Evolutionary conservation across 768 basidiomycete genomes (phyloP).

Genomic region (Chalciporus chontae): DNA sequence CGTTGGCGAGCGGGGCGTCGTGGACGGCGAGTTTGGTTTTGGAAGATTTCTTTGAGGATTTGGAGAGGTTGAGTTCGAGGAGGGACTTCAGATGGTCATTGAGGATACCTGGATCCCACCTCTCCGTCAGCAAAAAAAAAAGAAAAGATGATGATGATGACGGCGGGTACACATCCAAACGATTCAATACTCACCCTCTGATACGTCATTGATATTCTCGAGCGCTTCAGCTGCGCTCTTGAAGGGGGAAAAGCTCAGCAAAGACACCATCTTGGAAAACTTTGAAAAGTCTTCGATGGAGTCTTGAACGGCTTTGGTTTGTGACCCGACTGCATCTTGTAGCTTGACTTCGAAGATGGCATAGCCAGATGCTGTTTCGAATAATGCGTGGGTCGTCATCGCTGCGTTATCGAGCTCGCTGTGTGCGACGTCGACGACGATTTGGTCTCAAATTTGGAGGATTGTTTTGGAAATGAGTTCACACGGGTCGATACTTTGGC

Average conservation of each 20-base stretch:
- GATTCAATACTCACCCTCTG: constrained; percentile 76
- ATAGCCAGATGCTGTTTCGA: constrained; percentile 93
- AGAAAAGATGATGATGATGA: no score
- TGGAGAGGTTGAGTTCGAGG: constrained; percentile 83
- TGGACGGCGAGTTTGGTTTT: constrained; percentile 74
- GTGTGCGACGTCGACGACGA: constrained; percentile 32
- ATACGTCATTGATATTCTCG: constrained; percentile 94
- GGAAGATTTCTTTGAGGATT: constrained; percentile 61
- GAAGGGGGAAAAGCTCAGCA: constrained; percentile 91
- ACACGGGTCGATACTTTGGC: no score
- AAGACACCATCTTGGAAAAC: constrained; percentile 88
- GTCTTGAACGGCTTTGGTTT: constrained; percentile 74
- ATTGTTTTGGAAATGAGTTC: neutral
- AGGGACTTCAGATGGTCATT: constrained; percentile 81
- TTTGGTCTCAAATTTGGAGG: constrained; percentile 21
- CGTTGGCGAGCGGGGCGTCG: constrained; percentile 68
- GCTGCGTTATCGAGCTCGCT: constrained; percentile 27
- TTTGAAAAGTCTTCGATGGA: constrained; percentile 84
- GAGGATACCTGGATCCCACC: constrained; percentile 62
- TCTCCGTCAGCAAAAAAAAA: neutral
- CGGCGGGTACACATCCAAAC: no score
- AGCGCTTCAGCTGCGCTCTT: constrained; percentile 90
- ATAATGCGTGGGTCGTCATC: constrained; percentile 83
- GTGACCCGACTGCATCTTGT: constrained; percentile 82
- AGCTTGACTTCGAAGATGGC: constrained; percentile 87